These are phyloP conservation scores for Immersiporthe knoxdaviesiana DNA, from an alignment of 2,329 filamentous ascomycete species.

Conservation along the genomic window DNA sequence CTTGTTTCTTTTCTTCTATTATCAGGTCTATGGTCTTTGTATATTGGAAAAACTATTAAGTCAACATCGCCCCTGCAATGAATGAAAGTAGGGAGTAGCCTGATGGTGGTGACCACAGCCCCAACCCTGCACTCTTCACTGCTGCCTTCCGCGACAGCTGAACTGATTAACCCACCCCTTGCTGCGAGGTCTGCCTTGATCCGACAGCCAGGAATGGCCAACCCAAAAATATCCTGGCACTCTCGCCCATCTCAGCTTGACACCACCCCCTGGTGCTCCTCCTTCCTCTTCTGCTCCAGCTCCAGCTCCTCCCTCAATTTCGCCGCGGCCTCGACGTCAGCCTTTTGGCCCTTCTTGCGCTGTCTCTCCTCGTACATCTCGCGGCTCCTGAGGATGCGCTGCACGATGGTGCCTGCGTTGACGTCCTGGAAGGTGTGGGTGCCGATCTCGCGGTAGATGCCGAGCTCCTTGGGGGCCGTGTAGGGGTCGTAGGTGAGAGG, in stretches of 20 bases:
- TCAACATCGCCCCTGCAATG: neutral
- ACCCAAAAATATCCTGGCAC: neutral
- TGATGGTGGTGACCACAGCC: neutral
- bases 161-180: neutral
- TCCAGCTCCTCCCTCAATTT: constrained; percentile 65
- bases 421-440: constrained; percentile 81
- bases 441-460: constrained; percentile 80
- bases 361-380: constrained; percentile 91
- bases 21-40: neutral
- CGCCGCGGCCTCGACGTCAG: constrained; percentile 70
- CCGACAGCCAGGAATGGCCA: neutral
- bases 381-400: constrained; percentile 83
- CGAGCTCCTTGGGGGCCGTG: constrained; percentile 75
- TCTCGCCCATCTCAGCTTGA: neutral
- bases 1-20: too few species aligned
- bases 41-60: neutral
- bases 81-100: neutral
- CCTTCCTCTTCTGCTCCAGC: constrained; percentile 57
- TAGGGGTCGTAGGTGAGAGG: constrained; percentile 81
- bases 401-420: constrained; percentile 72
- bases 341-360: constrained; percentile 86
- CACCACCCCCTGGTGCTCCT: constrained; percentile 36
- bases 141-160: neutral
- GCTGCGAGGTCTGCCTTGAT: neutral
- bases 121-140: neutral